phyloP scores from a whole-genome alignment of 2,329 filamentous ascomycete genomes.

The Lasiodiplodia citricola region DNA sequence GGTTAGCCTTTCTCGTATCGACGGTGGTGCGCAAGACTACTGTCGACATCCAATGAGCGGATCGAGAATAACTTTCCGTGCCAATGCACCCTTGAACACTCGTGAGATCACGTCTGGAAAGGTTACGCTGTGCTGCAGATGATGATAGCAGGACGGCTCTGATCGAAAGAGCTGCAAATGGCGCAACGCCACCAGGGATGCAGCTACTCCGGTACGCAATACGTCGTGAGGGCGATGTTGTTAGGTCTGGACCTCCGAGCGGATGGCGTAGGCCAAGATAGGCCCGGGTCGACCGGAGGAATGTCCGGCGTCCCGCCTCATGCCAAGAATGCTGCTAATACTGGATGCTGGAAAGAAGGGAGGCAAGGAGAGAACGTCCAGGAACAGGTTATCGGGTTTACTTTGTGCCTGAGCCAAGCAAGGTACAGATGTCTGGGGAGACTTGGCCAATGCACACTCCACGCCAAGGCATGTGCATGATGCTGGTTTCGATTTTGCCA shows the following conservation, averaged over 20 bases:
- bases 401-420: constrained; percentile 12
- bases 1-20: constrained; percentile 4
- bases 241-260: neutral
- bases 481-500: neutral
- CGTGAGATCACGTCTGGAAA: no score
- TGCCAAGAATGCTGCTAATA: constrained; percentile 7
- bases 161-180: neutral
- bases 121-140: neutral
- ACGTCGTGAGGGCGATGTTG: neutral
- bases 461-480: constrained; percentile 1
- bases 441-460: constrained; percentile 9
- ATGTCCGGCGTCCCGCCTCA: neutral
- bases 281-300: neutral
- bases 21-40: neutral
- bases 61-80: no score
- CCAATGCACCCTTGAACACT: no score
- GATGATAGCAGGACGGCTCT: neutral
- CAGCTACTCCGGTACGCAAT: neutral
- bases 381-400: constrained; percentile 5
- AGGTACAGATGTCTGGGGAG: neutral
- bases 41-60: neutral
- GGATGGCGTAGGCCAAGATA: neutral
- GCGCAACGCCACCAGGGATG: neutral
- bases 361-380: neutral
- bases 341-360: neutral